Percentiles rank a stretch among this genome's conserved stretches.
phyloP scores from a whole-genome alignment of 2,329 filamentous ascomycete genomes.

The Esteya vermicola region DNA sequence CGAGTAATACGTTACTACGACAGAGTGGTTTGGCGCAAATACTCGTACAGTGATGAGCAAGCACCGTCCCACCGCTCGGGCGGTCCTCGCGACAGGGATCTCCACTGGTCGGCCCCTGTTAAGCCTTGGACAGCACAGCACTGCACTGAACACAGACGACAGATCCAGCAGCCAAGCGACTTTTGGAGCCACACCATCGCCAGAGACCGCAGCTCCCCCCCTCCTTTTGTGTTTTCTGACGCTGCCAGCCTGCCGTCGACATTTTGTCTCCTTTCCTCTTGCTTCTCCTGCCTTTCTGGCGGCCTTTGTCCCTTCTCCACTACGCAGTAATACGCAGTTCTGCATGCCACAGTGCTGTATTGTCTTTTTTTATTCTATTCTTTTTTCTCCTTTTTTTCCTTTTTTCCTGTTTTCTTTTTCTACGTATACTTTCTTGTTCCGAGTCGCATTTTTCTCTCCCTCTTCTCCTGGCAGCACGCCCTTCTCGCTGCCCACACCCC shows the following conservation, averaged over 20 bases:
- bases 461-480: no score
- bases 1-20: no score
- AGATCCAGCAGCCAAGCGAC: slow-evolving; percentile 1
- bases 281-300: neutral
- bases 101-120: neutral
- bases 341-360: neutral
- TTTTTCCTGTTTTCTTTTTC: neutral
- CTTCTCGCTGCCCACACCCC: no score
- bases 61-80: no score
- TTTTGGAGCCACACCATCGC: neutral
- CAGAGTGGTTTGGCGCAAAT: no score
- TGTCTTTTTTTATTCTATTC: neutral
- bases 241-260: neutral
- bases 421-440: no score
- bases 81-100: neutral
- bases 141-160: no score
- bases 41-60: no score
- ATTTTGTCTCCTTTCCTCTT: neutral
- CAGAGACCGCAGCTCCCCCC: neutral
- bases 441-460: no score
- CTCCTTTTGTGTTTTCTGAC: no score
- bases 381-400: neutral
- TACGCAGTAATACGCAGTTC: neutral
- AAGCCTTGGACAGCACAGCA: no score
- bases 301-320: neutral